Evolutionary conservation across 2,329 filamentous ascomycete species (phyloP), one percentile per base, ranked within the genome.

Genomic region (Aspergillus luchuensis): DNA sequence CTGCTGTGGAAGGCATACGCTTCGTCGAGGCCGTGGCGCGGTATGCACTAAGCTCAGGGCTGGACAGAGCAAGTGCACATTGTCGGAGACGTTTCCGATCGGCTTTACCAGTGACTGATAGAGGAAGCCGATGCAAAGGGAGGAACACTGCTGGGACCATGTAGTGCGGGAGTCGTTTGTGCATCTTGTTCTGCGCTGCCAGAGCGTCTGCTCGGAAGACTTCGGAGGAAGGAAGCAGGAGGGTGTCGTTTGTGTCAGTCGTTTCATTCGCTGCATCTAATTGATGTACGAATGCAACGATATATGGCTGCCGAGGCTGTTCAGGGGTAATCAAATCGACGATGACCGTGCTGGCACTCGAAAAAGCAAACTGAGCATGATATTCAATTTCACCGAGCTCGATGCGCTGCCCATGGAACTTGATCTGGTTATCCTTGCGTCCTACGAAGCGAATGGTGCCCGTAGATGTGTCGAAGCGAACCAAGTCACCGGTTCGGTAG

Each of bases 351-450:
- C 23, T n/a, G 45, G 45, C 19, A 30, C 30, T 17, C 21, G 13
- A 8, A n/a, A 50, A 50, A 1, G 47, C 47, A 11, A 17, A 11
- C 21, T 28, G 23, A 15, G 23, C 47, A 15, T 50, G 47, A 8
- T 28, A 6, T 17, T 50, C 47, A 4, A 50, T 30, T 2, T 50
- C 47, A 3, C 47, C 47, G n/a, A 58, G 57, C 28, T 58, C 57
- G 5, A 58, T 19, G 5, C 86, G 77, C 64, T 83, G 86, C 23
- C 89, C 88, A 2, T 79, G 77, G 17, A 88, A 71, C 71, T 89
- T 89, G 58, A 87, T 82, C 70, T 86, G 85, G 33, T 80, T 80
- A 63, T 50, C 47, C 15, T 50, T 28, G 11, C 47, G 47, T 13
- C 47, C 47, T 0, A 50, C 47, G 23, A 50, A 50, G 23, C 11